phyloP scores from a whole-genome alignment of 805 yeast species.

The Yamadazyma sp. region DNA sequence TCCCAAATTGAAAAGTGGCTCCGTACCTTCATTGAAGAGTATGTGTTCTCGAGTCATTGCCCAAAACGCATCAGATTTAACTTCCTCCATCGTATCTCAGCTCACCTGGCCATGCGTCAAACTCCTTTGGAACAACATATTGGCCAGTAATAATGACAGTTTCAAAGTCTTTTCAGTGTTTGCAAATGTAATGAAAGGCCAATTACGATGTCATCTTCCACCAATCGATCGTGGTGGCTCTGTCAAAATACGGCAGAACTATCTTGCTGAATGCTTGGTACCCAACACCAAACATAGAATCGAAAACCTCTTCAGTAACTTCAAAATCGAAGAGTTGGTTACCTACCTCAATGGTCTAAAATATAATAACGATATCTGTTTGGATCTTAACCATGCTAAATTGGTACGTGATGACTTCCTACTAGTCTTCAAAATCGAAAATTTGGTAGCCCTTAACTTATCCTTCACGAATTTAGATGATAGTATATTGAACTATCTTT shows the following conservation, averaged over 20 bases:
- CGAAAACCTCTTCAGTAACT: conserved; percentile 33
- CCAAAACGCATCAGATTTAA: conserved; percentile 21
- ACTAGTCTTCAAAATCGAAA: conserved; percentile 23
- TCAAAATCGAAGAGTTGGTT: conserved; percentile 20
- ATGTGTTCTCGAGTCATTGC: conserved; percentile 29
- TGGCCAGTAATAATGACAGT: conserved; percentile 26
- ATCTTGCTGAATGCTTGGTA: conserved; percentile 2
- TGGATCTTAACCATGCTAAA: conserved; percentile 24
- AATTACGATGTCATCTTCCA: conserved; percentile 25
- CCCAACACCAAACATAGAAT: conserved; percentile 24
- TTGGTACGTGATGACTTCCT: conserved; percentile 21
- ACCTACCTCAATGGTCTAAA: conserved; percentile 16
- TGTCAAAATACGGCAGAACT: conserved; percentile 2
- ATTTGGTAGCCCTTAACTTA: conserved; percentile 27
- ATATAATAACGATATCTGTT: conserved; percentile 18
- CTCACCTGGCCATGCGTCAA: conserved; percentile 28
- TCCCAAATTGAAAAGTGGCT: not conserved
- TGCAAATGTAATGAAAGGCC: conserved; percentile 17
- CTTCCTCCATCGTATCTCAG: conserved; percentile 16
- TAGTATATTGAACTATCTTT: conserved; percentile 24
- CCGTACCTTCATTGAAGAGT: conserved; percentile 16
- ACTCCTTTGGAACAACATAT: conserved; percentile 30
- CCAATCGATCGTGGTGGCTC: not conserved
- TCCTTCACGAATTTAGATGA: conserved; percentile 32
- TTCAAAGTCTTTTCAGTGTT: conserved; percentile 27